A percentile compares a stretch with the other conserved stretches of the same genome.
Conservation (phyloP, 768 basidiomycete species). For the Tephrocybe sp. region DNA sequence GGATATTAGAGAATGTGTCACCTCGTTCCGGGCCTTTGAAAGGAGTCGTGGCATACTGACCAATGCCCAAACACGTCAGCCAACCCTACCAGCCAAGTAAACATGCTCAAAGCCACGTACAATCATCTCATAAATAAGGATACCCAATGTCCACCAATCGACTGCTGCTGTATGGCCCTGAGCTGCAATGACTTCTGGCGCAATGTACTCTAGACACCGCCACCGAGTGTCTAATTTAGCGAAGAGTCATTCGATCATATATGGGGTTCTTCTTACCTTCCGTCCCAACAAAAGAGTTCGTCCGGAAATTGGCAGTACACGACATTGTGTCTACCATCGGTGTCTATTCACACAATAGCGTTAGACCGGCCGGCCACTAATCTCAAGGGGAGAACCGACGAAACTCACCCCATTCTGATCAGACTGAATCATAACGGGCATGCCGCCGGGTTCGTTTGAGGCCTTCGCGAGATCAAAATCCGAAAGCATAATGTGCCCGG, state of each 20-base stretch:
- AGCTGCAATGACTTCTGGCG: slow-evolving; percentile 96
- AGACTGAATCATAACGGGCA: slow-evolving; percentile 85
- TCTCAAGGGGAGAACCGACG: background rate
- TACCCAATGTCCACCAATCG: slow-evolving; percentile 99
- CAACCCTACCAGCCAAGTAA: slow-evolving; percentile 29
- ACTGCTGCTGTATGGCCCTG: slow-evolving; percentile 97
- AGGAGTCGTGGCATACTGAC: slow-evolving; percentile 94
- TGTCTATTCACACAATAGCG: slow-evolving; percentile 45
- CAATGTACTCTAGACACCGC: slow-evolving; percentile 84
- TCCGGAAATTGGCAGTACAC: slow-evolving; percentile 96
- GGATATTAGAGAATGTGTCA: slow-evolving; percentile 96
- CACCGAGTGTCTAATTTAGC: slow-evolving; percentile 25
- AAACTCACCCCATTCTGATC: slow-evolving; percentile 84
- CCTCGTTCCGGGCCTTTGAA: slow-evolving; percentile 96
- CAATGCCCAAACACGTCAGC: slow-evolving; percentile 33
- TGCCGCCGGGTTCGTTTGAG: slow-evolving; percentile 79
- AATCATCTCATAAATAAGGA: slow-evolving; percentile 99
- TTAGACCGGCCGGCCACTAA: slow-evolving; percentile 14
- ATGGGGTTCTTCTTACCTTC: slow-evolving; percentile 64
- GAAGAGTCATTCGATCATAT: slow-evolving; percentile 18
- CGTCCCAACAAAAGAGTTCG: slow-evolving; percentile 98
- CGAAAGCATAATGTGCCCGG: slow-evolving; percentile 98
- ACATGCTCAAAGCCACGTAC: slow-evolving; percentile 54
- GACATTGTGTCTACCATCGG: slow-evolving; percentile 96
- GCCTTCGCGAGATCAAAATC: slow-evolving; percentile 99